Percentiles rank a stretch among this genome's conserved stretches.
Conservation (phyloP, 2,329 filamentous ascomycete genomes). For the Penicillium sumatraense region DNA sequence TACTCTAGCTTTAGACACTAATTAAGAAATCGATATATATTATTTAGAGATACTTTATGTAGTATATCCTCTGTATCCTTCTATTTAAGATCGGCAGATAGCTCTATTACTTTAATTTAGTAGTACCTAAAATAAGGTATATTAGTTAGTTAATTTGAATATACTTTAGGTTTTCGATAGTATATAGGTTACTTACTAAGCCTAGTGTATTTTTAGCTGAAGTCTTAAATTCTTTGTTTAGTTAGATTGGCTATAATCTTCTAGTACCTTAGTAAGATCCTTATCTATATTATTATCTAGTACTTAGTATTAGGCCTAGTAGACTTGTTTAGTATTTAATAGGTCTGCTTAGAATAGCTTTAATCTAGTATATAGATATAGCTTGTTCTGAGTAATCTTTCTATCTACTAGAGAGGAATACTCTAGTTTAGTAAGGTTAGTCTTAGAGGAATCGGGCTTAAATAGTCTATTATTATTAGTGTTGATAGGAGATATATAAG, state of each 20-base stretch:
- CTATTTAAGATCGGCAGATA: slow-evolving; percentile 21
- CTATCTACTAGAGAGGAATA: slow-evolving; percentile 3
- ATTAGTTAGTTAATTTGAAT: slow-evolving; percentile 8
- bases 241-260: slow-evolving; percentile 23
- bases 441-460: slow-evolving; percentile 15
- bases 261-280: slow-evolving; percentile 23
- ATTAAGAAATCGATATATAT: slow-evolving; percentile 29
- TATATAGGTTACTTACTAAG: slow-evolving; percentile 15
- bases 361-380: not conserved
- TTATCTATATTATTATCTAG: slow-evolving; percentile 26
- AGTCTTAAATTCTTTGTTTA: slow-evolving; percentile 22
- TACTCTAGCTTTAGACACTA: slow-evolving; percentile 26
- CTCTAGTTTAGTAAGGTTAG: slow-evolving; percentile 17
- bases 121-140: slow-evolving; percentile 20
- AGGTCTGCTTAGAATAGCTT: slow-evolving; percentile 1
- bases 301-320: slow-evolving; percentile 18
- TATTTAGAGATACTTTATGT: slow-evolving; percentile 18
- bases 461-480: slow-evolving; percentile 11
- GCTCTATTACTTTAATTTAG: slow-evolving; percentile 21
- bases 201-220: slow-evolving; percentile 18
- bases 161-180: slow-evolving; percentile 1
- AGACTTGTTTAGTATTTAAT: slow-evolving; percentile 7
- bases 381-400: slow-evolving; percentile 7
- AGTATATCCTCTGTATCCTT: slow-evolving; percentile 20
- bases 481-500: slow-evolving; percentile 11